phyloP scores from a whole-genome alignment of 2,329 filamentous ascomycete species.

The Saccharata proteae region DNA sequence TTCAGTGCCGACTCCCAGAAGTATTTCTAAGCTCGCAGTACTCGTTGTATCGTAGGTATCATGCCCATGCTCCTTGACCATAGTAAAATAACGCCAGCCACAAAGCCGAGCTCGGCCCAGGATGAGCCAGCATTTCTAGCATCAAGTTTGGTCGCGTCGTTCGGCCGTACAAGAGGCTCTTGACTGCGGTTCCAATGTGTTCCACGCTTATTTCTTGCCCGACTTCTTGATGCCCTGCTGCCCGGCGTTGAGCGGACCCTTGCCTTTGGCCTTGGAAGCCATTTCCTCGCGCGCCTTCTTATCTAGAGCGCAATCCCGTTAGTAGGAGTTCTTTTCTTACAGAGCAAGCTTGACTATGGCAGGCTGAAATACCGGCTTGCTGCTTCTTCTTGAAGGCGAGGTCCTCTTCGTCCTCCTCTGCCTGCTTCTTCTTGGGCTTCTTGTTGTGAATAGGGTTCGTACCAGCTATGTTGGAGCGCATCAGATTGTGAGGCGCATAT shows the following conservation, averaged over 20 bases:
- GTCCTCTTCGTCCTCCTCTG: conserved; percentile 76
- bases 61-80: too few relatives aligned
- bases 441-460: conserved; percentile 54
- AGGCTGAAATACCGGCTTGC: conserved; percentile 50
- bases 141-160: too few relatives aligned
- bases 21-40: too few relatives aligned
- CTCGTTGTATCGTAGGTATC: too few relatives aligned
- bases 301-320: conserved; percentile 21
- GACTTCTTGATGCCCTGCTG: conserved; percentile 94
- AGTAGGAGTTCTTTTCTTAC: not conserved
- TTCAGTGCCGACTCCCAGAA: too few relatives aligned
- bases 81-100: too few relatives aligned
- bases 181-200: too few relatives aligned
- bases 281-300: conserved; percentile 54
- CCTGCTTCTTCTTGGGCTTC: conserved; percentile 68
- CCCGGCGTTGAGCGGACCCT: conserved; percentile 77
- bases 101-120: too few relatives aligned
- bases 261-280: conserved; percentile 70
- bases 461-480: conserved; percentile 25
- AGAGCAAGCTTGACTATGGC: not conserved
- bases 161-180: too few relatives aligned
- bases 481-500: conserved; percentile 3
- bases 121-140: too few relatives aligned
- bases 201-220: conserved; percentile 74
- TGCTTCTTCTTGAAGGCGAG: conserved; percentile 71